Conservation (phyloP, 2,329 filamentous ascomycete genomes). For the Stagonosporopsis rhizophila region DNA sequence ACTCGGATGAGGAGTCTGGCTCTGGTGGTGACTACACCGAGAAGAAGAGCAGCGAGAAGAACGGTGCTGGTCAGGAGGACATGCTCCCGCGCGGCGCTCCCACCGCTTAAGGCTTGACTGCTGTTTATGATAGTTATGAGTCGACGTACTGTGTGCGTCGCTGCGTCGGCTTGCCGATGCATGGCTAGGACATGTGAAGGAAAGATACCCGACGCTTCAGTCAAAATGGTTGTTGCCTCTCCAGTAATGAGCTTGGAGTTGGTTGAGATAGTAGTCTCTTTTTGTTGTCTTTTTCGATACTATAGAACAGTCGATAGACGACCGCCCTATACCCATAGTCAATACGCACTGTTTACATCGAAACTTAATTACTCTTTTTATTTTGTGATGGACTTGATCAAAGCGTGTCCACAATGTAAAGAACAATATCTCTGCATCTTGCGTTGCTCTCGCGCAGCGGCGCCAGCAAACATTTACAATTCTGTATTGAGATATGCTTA, state of each 20-base stretch:
- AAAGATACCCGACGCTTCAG: conserved; percentile 39
- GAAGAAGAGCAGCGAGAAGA: conserved; percentile 28
- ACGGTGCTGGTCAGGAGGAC: conserved; percentile 23
- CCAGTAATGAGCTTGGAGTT: conserved; percentile 14
- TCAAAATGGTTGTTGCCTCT: conserved; percentile 24
- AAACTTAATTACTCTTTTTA: neutral
- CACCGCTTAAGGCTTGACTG: conserved; percentile 14
- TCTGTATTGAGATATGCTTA: no score
- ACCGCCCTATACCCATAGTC: conserved; percentile 25
- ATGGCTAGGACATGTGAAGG: conserved; percentile 16
- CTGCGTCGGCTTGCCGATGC: conserved; percentile 24
- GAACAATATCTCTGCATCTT: neutral
- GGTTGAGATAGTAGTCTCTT: conserved; percentile 1
- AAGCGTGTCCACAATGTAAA: no score
- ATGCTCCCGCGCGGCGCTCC: conserved; percentile 26
- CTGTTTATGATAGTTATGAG: conserved; percentile 25
- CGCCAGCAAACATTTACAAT: no score
- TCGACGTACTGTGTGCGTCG: conserved; percentile 23
- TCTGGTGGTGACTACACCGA: conserved; percentile 35
- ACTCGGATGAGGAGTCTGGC: conserved; percentile 43
- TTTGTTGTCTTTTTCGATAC: conserved; percentile 12
- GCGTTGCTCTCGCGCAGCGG: no score
- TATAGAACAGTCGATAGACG: conserved; percentile 22
- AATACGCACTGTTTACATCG: conserved; percentile 14
- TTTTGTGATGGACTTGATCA: neutral